These are phyloP conservation scores for Tagetes erecta DNA, from an alignment of 129 eudicot species.

Conservation along the genomic window DNA sequence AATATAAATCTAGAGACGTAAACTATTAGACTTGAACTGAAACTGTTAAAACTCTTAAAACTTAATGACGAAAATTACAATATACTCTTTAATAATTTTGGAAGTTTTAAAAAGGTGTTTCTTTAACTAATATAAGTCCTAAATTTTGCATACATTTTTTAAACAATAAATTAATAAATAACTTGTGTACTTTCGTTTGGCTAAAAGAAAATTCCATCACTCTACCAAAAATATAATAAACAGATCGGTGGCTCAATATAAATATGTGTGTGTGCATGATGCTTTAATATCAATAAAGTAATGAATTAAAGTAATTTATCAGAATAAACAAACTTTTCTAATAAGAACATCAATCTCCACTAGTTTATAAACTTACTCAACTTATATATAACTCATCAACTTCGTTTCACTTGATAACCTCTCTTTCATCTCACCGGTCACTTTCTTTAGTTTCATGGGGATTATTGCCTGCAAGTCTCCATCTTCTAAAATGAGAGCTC, in stretches of 20 bases:
- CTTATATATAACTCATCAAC: constrained; percentile 30
- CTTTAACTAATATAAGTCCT: no score
- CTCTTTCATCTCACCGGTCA: constrained; percentile 20
- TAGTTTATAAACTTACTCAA: neutral
- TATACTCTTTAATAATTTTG: no score
- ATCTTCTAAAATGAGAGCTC: constrained; percentile 20
- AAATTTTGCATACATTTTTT: neutral
- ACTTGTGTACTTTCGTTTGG: neutral
- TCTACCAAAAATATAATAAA: no score
- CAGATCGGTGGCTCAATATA: neutral
- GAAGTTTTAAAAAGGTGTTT: no score
- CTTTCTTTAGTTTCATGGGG: constrained; percentile 20
- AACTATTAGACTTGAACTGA: no score
- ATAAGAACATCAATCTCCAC: constrained; percentile 19
- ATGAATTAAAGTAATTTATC: neutral
- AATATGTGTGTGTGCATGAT: no score
- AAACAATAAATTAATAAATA: no score
- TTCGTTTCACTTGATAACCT: constrained; percentile 27
- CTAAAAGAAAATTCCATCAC: neutral
- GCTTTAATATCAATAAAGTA: neutral
- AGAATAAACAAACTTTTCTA: neutral
- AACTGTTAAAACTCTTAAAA: no score
- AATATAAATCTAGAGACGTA: no score
- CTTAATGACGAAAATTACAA: no score
- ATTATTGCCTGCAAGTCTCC: constrained; percentile 18